Evolutionary conservation across 441 rosid genomes (phyloP).

Genomic region (Euphorbia schlechtendalii): DNA sequence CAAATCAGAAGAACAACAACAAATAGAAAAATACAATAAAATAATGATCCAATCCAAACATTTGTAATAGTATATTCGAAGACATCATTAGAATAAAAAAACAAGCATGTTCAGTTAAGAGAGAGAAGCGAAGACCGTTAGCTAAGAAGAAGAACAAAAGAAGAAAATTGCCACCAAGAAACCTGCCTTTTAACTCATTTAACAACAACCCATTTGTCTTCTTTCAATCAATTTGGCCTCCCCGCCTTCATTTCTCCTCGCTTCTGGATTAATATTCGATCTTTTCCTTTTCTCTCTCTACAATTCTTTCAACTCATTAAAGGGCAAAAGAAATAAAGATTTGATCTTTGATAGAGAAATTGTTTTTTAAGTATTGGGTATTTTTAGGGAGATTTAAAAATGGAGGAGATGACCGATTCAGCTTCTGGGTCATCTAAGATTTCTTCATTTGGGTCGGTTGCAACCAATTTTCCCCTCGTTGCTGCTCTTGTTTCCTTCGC

Average conservation of each 20-base stretch:
- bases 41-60: not conserved
- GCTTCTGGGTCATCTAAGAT: constrained; percentile 23
- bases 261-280: not conserved
- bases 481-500: constrained; percentile 51
- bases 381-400: not conserved
- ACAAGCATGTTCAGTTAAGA: constrained; percentile 19
- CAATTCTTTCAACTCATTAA: not conserved
- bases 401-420: constrained; percentile 24
- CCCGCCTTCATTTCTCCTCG: constrained; percentile 1
- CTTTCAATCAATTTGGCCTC: constrained; percentile 7
- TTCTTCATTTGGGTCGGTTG: constrained; percentile 34
- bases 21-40: not conserved
- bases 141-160: constrained; percentile 10
- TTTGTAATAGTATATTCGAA: constrained; percentile 23
- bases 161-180: constrained; percentile 5
- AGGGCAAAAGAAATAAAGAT: not conserved
- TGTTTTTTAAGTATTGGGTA: not conserved
- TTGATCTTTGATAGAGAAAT: not conserved
- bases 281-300: not conserved
- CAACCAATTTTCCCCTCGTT: constrained; percentile 60
- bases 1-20: not conserved
- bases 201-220: constrained; percentile 2
- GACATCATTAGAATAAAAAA: not conserved
- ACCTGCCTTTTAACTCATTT: not conserved
- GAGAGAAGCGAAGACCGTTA: constrained; percentile 26